phyloP scores from a whole-genome alignment of 2,329 filamentous ascomycete species.

The Xylaria sp. region DNA sequence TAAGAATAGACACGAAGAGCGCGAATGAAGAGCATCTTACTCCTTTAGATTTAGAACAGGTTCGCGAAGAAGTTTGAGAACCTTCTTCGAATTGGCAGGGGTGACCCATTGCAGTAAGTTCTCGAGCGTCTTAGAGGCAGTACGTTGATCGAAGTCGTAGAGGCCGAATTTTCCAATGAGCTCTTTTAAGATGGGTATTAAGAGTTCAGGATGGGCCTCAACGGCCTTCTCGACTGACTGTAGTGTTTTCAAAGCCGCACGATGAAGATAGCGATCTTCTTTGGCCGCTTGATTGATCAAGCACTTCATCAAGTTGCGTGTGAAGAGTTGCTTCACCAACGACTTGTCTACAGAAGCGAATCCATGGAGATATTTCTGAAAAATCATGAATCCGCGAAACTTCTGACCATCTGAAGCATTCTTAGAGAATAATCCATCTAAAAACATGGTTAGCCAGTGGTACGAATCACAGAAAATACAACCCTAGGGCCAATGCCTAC shows the following conservation, averaged over 20 bases:
- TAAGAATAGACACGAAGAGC: conserved; percentile 46
- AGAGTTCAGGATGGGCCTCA: conserved; percentile 67
- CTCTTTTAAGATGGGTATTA: conserved; percentile 69
- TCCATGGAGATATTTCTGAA: conserved; percentile 75
- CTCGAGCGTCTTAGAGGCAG: conserved; percentile 86
- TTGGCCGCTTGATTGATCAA: conserved; percentile 85
- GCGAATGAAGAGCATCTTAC: conserved; percentile 42
- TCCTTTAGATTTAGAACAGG: conserved; percentile 53
- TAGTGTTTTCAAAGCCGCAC: conserved; percentile 79
- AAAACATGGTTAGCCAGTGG: conserved; percentile 15
- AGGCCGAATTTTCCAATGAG: conserved; percentile 76
- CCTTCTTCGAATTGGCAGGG: conserved; percentile 62
- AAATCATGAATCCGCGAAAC: conserved; percentile 89
- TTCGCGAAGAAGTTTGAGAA: conserved; percentile 60
- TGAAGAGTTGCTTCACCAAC: conserved; percentile 73
- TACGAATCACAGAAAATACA: background rate
- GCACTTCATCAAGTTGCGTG: conserved; percentile 82
- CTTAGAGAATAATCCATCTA: conserved; percentile 84
- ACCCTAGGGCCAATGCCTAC: conserved; percentile 60
- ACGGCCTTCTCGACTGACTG: conserved; percentile 74
- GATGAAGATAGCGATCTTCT: conserved; percentile 81
- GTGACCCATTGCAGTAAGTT: conserved; percentile 72
- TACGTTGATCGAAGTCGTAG: conserved; percentile 85
- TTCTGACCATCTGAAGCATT: conserved; percentile 88
- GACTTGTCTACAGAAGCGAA: conserved; percentile 57